Conservation (phyloP, 805 yeast genomes). For the Tanozyma kutaoensis region DNA sequence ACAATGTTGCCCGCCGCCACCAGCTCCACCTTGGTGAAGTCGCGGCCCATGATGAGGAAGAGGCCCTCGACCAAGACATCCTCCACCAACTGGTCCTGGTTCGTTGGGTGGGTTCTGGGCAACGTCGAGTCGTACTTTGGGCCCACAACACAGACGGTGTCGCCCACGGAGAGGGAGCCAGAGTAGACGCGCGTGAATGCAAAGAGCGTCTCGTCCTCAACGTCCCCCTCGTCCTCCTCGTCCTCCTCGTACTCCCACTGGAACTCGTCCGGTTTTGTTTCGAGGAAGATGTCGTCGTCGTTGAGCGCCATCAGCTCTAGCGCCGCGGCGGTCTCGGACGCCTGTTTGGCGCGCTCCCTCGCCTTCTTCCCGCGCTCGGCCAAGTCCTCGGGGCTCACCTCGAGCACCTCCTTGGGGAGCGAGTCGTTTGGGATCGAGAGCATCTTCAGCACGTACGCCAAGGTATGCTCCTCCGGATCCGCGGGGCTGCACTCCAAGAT, state of each 20-base stretch:
- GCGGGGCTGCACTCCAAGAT: slow-evolving; percentile 56
- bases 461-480: slow-evolving; percentile 37
- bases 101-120: slow-evolving; percentile 15
- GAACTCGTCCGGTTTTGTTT: slow-evolving; percentile 19
- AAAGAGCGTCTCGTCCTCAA: slow-evolving; percentile 51
- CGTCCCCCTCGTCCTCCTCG: slow-evolving; percentile 32
- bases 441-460: slow-evolving; percentile 82
- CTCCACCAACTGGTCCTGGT: slow-evolving; percentile 40
- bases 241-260: slow-evolving; percentile 40
- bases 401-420: slow-evolving; percentile 43
- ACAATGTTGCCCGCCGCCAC: slow-evolving; percentile 95
- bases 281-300: slow-evolving; percentile 11
- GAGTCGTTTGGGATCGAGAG: slow-evolving; percentile 75
- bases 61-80: slow-evolving; percentile 54
- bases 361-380: slow-evolving; percentile 52
- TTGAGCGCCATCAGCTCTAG: slow-evolving; percentile 9
- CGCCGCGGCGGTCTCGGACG: slow-evolving; percentile 36
- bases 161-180: slow-evolving; percentile 70
- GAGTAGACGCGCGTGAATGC: slow-evolving; percentile 86
- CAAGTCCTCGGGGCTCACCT: slow-evolving; percentile 34
- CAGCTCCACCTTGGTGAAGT: slow-evolving; percentile 56
- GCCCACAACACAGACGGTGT: slow-evolving; percentile 61
- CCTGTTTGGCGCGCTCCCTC: slow-evolving; percentile 53
- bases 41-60: slow-evolving; percentile 86
- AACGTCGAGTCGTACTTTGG: slow-evolving; percentile 72